phyloP scores from a whole-genome alignment of 371 early-diverging fungal species.

The Mucor racemosus region DNA sequence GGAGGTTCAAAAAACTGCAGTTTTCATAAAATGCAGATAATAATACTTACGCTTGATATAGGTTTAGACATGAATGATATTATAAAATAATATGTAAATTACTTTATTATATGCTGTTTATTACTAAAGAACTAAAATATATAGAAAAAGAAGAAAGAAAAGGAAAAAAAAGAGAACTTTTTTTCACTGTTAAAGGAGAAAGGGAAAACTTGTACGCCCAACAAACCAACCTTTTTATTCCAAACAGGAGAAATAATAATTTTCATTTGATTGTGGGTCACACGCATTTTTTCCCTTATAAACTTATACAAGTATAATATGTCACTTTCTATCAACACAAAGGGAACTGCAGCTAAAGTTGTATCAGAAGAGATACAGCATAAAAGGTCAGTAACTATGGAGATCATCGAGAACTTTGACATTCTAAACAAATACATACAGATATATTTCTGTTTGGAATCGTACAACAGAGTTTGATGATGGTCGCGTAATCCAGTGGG shows the following conservation, averaged over 20 bases:
- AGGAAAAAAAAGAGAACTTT: background rate
- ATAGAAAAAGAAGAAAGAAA: background rate
- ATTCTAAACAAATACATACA: background rate
- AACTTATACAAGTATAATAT: background rate
- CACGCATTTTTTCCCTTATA: constrained; percentile 8
- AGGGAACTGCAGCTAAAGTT: constrained; percentile 50
- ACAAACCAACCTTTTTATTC: constrained; percentile 3
- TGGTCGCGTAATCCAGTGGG: constrained; percentile 63
- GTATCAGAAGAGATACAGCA: constrained; percentile 39
- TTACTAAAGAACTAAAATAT: background rate
- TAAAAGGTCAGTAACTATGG: constrained; percentile 36
- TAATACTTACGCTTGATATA: background rate
- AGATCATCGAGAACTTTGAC: background rate
- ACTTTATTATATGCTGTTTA: no score
- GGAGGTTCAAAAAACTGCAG: background rate
- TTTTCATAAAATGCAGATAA: background rate
- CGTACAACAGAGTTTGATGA: constrained; percentile 58
- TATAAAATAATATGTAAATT: background rate
- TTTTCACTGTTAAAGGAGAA: background rate
- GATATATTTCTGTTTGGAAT: constrained; percentile 62
- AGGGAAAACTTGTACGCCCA: constrained; percentile 7
- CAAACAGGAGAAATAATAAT: constrained; percentile 4
- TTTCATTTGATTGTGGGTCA: constrained; percentile 10
- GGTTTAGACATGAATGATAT: background rate
- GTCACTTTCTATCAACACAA: constrained; percentile 43